These are phyloP conservation scores for Dictyostelium purpureum DNA, from an alignment of 78 protist genomes.

Conservation along the genomic window DNA sequence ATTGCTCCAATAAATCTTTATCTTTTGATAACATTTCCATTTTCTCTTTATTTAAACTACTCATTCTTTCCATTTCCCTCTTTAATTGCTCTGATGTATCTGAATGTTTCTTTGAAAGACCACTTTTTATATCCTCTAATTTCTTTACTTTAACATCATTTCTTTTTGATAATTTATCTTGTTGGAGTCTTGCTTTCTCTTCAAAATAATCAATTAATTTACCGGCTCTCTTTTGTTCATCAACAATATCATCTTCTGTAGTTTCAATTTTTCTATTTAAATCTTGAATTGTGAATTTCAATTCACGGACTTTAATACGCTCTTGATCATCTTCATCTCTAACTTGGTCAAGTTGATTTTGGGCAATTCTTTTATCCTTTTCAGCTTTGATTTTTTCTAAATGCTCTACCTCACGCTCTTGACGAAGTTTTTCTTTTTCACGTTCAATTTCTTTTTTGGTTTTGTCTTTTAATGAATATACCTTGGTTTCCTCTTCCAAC, in stretches of 20 bases:
- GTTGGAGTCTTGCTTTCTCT: not conserved
- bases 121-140: slow-evolving; percentile 31
- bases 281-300: slow-evolving; percentile 40
- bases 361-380: slow-evolving; percentile 47
- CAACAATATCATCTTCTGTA: slow-evolving; percentile 22
- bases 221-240: slow-evolving; percentile 29
- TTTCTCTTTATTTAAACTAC: slow-evolving; percentile 1
- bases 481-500: slow-evolving; percentile 48
- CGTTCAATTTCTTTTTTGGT: slow-evolving; percentile 59
- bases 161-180: slow-evolving; percentile 19
- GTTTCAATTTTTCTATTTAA: slow-evolving; percentile 19
- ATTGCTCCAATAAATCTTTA: slow-evolving; percentile 25
- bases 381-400: slow-evolving; percentile 32
- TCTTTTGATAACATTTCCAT: not conserved
- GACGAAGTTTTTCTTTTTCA: slow-evolving; percentile 31
- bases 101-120: slow-evolving; percentile 3
- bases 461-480: slow-evolving; percentile 19
- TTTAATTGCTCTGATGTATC: not conserved
- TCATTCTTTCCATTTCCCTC: slow-evolving; percentile 7
- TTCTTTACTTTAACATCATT: slow-evolving; percentile 34
- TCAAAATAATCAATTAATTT: slow-evolving; percentile 18
- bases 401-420: slow-evolving; percentile 15
- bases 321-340: slow-evolving; percentile 17
- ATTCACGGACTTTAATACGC: slow-evolving; percentile 27
- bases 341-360: slow-evolving; percentile 4